Conservation (phyloP, 2,329 filamentous ascomycete genomes). For the Colletotrichum sansevieriae region DNA sequence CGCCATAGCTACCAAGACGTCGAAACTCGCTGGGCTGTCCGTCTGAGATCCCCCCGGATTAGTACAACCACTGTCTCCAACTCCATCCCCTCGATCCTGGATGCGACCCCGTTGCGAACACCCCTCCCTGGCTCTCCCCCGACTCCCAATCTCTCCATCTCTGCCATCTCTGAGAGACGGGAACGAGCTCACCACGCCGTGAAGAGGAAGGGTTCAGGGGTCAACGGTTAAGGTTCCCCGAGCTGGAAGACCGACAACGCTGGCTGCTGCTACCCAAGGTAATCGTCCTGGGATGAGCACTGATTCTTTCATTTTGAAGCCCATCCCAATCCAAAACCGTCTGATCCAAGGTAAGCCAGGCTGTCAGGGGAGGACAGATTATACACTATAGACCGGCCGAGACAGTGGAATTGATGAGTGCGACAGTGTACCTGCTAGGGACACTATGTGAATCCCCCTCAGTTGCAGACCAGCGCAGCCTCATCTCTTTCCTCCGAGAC, state of each 20-base stretch:
- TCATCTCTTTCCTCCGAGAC: conserved; percentile 10
- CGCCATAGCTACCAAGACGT: conserved; percentile 34
- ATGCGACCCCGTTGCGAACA: conserved; percentile 17
- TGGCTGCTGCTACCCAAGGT: too few species aligned
- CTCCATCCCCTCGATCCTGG: conserved; percentile 23
- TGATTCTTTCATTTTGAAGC: conserved; percentile 19
- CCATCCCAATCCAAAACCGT: conserved; percentile 37
- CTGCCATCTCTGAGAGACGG: too few species aligned
- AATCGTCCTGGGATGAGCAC: conserved; percentile 15
- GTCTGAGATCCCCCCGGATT: conserved; percentile 26
- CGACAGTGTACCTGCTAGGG: conserved; percentile 4
- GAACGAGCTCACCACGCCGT: too few species aligned
- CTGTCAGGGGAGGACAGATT: conserved; percentile 36
- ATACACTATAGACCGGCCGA: conserved; percentile 24
- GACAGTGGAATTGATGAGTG: too few species aligned
- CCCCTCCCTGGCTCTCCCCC: too few species aligned
- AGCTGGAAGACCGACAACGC: too few species aligned
- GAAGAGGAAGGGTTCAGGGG: too few species aligned
- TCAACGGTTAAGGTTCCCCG: too few species aligned
- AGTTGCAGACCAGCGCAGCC: conserved; percentile 11
- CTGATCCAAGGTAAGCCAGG: conserved; percentile 37
- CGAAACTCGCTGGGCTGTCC: conserved; percentile 33
- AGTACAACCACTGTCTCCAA: conserved; percentile 4
- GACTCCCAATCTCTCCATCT: too few species aligned
- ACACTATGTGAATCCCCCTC: conserved; percentile 23